Evolutionary conservation across 1,139 yeast genomes (phyloP), one percentile per base, ranked within the genome.

Genomic region (Scheffersomyces titani): DNA sequence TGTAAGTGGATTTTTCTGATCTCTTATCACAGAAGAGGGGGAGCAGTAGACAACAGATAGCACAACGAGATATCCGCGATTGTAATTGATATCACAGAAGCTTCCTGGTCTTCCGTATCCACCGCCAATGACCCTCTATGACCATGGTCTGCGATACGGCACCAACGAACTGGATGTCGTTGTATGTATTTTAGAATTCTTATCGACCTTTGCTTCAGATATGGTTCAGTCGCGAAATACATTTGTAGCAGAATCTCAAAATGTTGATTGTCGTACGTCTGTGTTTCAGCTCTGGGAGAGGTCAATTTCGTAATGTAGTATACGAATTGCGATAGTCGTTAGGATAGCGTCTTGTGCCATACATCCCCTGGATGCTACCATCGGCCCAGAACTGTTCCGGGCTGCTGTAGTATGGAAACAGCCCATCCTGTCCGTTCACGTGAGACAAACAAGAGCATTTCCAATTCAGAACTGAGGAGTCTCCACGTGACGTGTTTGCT

Each of bases 1-100:
- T 30, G 40, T 30, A 11, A 30, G 13, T 30, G 40, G 40, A 24
- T 30, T 30, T 30, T 30, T 30, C 40, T 30, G 40, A 30, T 30
- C 40, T 30, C 40, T 30, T 30, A 30, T 30, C 40, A 30, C 40
- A 9, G 40, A 30, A 30, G 40, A 30, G 48, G 46, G n/a, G 22
- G 54, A 54, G 13, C 56, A 45, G 19, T 44, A 50, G 18, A 36
- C 30, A 9, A 48, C 46, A 40, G 19, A 45, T 45, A 46, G 53
- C 45, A 11, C 5, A 20, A 6, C 24, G 18, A 20, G 48, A 45
- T 20, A 20, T n/a, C n/a, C n/a, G 7, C 9, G 40, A 9, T 11
- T 11, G 40, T 9, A 30, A 9, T 3, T 11, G 40, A 11, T 6
- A 30, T 9, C 13, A 16, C 3, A 3, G 16, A 5, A 9, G 40